These are phyloP conservation scores for Passalora sequoiae DNA, from an alignment of 2,329 filamentous ascomycete genomes.

Conservation along the genomic window DNA sequence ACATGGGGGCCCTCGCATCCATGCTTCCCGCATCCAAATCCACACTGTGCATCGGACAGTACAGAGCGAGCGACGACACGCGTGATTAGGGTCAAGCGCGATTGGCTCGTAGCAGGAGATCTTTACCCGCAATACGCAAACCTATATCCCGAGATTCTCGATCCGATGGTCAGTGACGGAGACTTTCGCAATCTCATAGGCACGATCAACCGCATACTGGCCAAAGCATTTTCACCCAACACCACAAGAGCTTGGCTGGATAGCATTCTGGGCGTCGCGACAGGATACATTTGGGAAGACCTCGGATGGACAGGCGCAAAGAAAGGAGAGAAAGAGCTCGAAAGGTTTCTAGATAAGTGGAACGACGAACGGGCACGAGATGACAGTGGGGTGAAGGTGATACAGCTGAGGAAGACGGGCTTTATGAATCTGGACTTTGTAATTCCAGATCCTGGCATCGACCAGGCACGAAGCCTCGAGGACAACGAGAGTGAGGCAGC, in stretches of 20 bases:
- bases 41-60: constrained; percentile 76
- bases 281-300: constrained; percentile 95
- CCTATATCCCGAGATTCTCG: constrained; percentile 90
- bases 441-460: constrained; percentile 71
- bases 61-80: constrained; percentile 71
- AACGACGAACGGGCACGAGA: constrained; percentile 61
- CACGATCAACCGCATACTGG: constrained; percentile 71
- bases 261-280: constrained; percentile 69
- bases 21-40: constrained; percentile 89
- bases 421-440: constrained; percentile 84
- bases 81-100: constrained; percentile 83
- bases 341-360: constrained; percentile 81
- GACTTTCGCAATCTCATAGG: constrained; percentile 81
- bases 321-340: constrained; percentile 61
- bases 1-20: constrained; percentile 93
- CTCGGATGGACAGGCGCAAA: constrained; percentile 73
- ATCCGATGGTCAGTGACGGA: constrained; percentile 76
- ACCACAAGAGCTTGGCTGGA: constrained; percentile 73
- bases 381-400: constrained; percentile 63
- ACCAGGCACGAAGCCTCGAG: constrained; percentile 22
- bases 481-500: constrained; percentile 22
- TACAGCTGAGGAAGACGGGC: constrained; percentile 73
- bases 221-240: constrained; percentile 75
- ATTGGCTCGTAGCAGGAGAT: constrained; percentile 85
- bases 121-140: constrained; percentile 91